These are phyloP conservation scores for Magnolia officinalis DNA, from an alignment of 164 flowering plant species.

Conservation along the genomic window DNA sequence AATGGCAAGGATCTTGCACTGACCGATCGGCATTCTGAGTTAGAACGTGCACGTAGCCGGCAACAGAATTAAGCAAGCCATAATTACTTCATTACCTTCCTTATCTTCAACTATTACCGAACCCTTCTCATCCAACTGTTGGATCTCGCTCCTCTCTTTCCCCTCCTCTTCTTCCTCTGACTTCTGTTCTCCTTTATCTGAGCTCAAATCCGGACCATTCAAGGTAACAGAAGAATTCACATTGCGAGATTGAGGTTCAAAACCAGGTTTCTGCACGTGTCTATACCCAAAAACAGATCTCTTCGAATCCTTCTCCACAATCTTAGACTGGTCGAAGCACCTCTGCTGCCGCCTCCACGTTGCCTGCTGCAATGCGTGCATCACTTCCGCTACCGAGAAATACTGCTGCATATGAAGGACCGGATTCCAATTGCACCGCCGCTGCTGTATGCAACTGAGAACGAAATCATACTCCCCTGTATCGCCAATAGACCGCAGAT, in stretches of 20 bases:
- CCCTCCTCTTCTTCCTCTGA: slow-evolving; percentile 23
- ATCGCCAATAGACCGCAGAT: slow-evolving; percentile 51
- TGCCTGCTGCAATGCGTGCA: slow-evolving; percentile 57
- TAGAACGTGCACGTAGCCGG: not conserved
- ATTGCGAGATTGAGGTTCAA: slow-evolving; percentile 22
- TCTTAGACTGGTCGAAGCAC: slow-evolving; percentile 29
- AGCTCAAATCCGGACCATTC: slow-evolving; percentile 9
- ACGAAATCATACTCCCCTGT: slow-evolving; percentile 74
- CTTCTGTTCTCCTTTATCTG: slow-evolving; percentile 17
- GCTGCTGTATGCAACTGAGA: slow-evolving; percentile 54
- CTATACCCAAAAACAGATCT: slow-evolving; percentile 33
- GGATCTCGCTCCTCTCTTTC: slow-evolving; percentile 19
- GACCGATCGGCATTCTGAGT: not conserved
- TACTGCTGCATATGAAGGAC: slow-evolving; percentile 89
- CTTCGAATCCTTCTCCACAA: slow-evolving; percentile 40
- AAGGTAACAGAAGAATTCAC: slow-evolving; percentile 14
- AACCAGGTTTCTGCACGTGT: slow-evolving; percentile 32
- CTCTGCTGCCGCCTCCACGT: slow-evolving; percentile 52
- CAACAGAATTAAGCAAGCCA: not conserved
- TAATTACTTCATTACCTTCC: slow-evolving; percentile 29
- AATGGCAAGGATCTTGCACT: not conserved
- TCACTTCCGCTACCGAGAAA: slow-evolving; percentile 63
- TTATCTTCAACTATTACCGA: slow-evolving; percentile 27
- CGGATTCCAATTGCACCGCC: slow-evolving; percentile 76
- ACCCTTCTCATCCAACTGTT: slow-evolving; percentile 23